These are phyloP conservation scores for Malus asiatica DNA, from an alignment of 306 rosid genomes.

Conservation along the genomic window DNA sequence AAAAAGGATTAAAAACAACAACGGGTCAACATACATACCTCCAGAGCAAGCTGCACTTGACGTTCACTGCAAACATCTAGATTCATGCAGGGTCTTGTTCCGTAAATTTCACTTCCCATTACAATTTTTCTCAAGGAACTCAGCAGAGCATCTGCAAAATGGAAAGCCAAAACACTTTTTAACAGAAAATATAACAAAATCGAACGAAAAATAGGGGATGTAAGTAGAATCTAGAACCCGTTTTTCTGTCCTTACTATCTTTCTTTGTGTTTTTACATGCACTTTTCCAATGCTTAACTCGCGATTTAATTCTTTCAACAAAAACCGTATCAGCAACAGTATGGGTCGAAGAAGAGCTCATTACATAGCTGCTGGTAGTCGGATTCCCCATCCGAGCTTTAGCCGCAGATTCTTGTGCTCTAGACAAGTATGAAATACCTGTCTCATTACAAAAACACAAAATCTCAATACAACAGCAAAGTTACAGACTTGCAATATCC, in stretches of 20 bases:
- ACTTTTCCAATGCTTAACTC: slow-evolving; percentile 56
- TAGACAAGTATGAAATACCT: slow-evolving; percentile 88
- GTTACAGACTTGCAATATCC: neutral
- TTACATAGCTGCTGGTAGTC: slow-evolving; percentile 11
- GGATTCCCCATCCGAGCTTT: slow-evolving; percentile 41
- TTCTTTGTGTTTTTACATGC: slow-evolving; percentile 31
- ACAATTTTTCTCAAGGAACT: slow-evolving; percentile 52
- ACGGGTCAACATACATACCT: slow-evolving; percentile 53
- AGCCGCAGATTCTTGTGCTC: slow-evolving; percentile 67
- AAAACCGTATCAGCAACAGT: slow-evolving; percentile 66
- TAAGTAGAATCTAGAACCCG: slow-evolving; percentile 1
- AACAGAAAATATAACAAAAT: neutral
- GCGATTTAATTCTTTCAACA: slow-evolving; percentile 56
- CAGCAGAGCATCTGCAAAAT: slow-evolving; percentile 55
- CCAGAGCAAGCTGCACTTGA: slow-evolving; percentile 64
- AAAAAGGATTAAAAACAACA: slow-evolving; percentile 3
- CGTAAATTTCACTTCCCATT: slow-evolving; percentile 43
- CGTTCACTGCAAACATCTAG: slow-evolving; percentile 79
- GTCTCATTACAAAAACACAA: slow-evolving; percentile 12
- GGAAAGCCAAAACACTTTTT: neutral
- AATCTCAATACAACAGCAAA: slow-evolving; percentile 5
- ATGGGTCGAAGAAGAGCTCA: slow-evolving; percentile 33
- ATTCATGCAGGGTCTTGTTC: slow-evolving; percentile 62
- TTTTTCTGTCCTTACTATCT: slow-evolving; percentile 42
- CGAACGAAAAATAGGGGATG: neutral